Evolutionary conservation across 1,284 basidiomycete genomes (phyloP).

Genomic region (Sutorius eximius): DNA sequence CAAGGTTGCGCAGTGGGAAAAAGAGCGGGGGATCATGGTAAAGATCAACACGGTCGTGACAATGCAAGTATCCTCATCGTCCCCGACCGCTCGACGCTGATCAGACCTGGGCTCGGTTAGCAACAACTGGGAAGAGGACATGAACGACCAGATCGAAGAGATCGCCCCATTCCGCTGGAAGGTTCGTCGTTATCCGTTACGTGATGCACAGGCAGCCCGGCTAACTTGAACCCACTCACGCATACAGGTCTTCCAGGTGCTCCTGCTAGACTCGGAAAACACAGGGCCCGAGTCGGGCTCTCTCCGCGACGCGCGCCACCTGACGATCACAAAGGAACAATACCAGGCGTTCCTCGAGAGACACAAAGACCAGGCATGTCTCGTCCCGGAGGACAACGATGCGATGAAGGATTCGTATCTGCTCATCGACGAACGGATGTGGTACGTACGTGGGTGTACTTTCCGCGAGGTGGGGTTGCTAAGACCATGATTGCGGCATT

Average conservation of each 20-base stretch:
- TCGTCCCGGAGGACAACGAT: slow-evolving; percentile 20
- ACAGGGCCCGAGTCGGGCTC: slow-evolving; percentile 15
- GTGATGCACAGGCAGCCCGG: neutral
- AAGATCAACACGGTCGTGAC: slow-evolving; percentile 19
- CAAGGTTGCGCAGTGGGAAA: slow-evolving; percentile 9
- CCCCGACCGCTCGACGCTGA: neutral
- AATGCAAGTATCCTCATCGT: slow-evolving; percentile 1
- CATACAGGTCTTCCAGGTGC: slow-evolving; percentile 19
- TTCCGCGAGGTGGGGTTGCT: neutral
- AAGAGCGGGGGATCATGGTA: slow-evolving; percentile 25
- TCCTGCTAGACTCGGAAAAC: slow-evolving; percentile 18
- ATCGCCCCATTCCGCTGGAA: slow-evolving; percentile 16
- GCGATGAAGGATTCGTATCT: slow-evolving; percentile 23
- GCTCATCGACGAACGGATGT: slow-evolving; percentile 18
- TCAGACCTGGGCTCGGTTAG: neutral
- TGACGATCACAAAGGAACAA: slow-evolving; percentile 16
- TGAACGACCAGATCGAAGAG: slow-evolving; percentile 15
- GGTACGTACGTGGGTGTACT: slow-evolving; percentile 4
- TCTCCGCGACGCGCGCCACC: slow-evolving; percentile 12
- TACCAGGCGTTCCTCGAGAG: slow-evolving; percentile 13
- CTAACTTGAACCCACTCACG: neutral
- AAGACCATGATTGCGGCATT: neutral
- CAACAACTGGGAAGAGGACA: slow-evolving; percentile 21
- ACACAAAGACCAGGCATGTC: neutral
- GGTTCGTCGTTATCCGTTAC: neutral